Evolutionary conservation across 2,329 filamentous ascomycete genomes (phyloP).

Genomic region (Hymenoscyphus linearis): DNA sequence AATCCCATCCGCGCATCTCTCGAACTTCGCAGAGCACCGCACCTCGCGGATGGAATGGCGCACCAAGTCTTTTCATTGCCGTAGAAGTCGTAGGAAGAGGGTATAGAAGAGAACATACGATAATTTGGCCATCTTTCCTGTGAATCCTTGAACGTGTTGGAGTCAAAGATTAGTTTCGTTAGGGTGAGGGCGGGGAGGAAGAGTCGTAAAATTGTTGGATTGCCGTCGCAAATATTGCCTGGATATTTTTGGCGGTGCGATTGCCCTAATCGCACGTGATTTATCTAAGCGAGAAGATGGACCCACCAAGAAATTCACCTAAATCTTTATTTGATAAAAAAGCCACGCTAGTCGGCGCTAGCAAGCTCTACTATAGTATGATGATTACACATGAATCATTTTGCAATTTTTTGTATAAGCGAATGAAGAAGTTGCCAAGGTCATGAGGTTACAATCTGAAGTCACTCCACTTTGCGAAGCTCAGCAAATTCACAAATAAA

Average conservation of each 20-base stretch:
- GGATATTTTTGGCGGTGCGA: background rate
- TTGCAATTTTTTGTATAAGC: no score
- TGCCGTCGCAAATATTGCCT: conserved; percentile 14
- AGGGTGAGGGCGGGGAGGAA: conserved; percentile 10
- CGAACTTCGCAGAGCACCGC: background rate
- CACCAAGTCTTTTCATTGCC: background rate
- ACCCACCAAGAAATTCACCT: no score
- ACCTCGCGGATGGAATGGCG: background rate
- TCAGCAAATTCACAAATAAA: background rate
- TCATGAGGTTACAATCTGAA: no score
- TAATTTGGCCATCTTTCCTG: conserved; percentile 57
- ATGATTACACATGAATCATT: no score
- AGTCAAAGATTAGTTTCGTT: conserved; percentile 27
- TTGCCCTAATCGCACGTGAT: background rate
- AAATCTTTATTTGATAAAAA: no score
- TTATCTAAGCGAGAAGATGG: no score
- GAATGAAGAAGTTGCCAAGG: no score
- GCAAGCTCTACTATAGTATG: background rate
- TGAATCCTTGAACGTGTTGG: conserved; percentile 29
- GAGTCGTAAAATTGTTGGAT: no score
- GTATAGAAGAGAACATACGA: conserved; percentile 45
- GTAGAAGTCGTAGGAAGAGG: background rate
- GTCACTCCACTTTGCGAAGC: background rate
- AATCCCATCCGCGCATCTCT: background rate
- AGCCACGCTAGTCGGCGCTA: background rate